Base-by-base conservation (phyloP, 2,329 filamentous ascomycete species). In the Salinomyces thailandicus region DNA sequence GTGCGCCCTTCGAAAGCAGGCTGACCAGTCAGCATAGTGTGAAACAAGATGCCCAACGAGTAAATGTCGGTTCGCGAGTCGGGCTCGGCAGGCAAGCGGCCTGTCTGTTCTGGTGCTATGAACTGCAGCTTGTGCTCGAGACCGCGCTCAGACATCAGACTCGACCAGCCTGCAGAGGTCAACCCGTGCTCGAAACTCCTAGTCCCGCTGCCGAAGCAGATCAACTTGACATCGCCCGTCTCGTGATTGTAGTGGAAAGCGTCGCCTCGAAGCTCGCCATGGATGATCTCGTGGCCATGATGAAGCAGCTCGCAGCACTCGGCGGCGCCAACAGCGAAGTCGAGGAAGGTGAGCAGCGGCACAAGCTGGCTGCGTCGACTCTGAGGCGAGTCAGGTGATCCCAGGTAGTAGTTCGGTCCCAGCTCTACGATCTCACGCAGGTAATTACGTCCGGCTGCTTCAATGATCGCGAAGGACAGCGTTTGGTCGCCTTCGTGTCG, bases 41-140 rank as follows among this genome's bases (percentile, higher is more conserved):
- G 95, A 58, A 95, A 89, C 1, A 95, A 61, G 26, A 95, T 79
- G 3, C 89, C 89, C 1, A 95, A 66, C 0, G 85, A 87, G 63
- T 95, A 95, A 19, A 95, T 93, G 59, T 96, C 89, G 12, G 89
- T 95, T 27, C 89, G 75, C 29, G 75, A 84, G 60, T 95, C 89
- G 1, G 89, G 89, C 58, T 95, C 87, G 3, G 84, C 85, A 2
- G 86, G 84, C 73, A 95, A 81, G 14, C 89, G 79, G 11, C 89
- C 89, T 2, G 89, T 95, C 64, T 95, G 89, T 56, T 96, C 89
- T 0, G 89, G 87, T 31, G 86, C 89, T 55, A 95, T 93, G 55
- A 85, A 95, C 35, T 87, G 77, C 14, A 96, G 68, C 60, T 93
- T 94, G 54, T 87, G 80, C 61, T 85, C 86, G 27, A 86, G 84